Base-by-base conservation (phyloP, 805 yeast genomes). In the Starmerella floris region DNA sequence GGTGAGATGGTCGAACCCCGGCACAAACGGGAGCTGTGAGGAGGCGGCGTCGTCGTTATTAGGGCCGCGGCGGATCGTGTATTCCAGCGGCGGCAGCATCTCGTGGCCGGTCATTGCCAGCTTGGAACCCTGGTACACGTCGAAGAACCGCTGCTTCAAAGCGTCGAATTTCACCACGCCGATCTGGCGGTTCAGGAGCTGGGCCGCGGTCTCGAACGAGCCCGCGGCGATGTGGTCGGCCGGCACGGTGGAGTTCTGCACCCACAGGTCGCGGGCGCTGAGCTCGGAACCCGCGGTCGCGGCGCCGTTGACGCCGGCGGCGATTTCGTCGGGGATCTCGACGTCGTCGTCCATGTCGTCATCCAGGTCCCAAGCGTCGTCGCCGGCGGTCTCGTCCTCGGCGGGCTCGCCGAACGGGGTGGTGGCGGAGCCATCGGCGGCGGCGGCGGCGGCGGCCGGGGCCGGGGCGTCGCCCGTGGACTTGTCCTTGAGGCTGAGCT, bases 161-260 rank as follows among this genome's bases (percentile, higher is more conserved):
- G 97, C 97, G 56, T 78, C 94, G 59, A 93, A 88, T 53, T 83
- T 70, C 23, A 74, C 78, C 40, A 83, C 74, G 54, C 96, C 98
- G 35, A 79, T 69, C 63, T 93, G 98, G 56, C 88, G 80, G 66
- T 79, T 77, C 55, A 91, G 72, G 58, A 93, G 73, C 56, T 85
- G 93, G 31, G 95, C 91, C 30, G 97, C 99, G 41, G 88, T 81
- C 52, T 85, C 96, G 59, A 88, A 88, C 4, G 93, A 82, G 54
- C 99, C 99, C 2, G 95, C 85, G 2, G 98, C 96, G 56, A 80
- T 85, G 54, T 84, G 83, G 23, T 83, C 84, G 25, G 95, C 96
- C 4, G 96, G 84, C 43, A 87, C 73, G 49, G 79, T 81, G 16
- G 95, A 82, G 62, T 81, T 83, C 51, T 88, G 79, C 25, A 83